Evolutionary conservation across 345 rosid genomes (phyloP).

Genomic region (Salix exigua): DNA sequence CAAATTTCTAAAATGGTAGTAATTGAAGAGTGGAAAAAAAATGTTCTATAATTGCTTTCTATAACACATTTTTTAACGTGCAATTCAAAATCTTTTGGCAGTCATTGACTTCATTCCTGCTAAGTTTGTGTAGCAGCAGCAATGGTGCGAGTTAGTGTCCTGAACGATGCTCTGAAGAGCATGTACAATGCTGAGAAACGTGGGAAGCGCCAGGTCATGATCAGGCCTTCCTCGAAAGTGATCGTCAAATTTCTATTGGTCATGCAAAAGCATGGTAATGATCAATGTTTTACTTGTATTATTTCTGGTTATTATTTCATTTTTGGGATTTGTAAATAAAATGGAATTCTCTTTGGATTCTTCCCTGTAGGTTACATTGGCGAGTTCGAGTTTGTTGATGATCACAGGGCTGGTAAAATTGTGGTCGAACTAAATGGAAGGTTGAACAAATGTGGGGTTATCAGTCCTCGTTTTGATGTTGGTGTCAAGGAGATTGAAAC

Average conservation of each 20-base stretch:
- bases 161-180: slow-evolving; percentile 33
- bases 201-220: slow-evolving; percentile 33
- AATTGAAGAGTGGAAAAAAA: not conserved
- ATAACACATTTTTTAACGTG: not conserved
- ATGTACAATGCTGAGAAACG: slow-evolving; percentile 35
- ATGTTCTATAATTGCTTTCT: not conserved
- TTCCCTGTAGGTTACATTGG: slow-evolving; percentile 25
- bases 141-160: slow-evolving; percentile 33
- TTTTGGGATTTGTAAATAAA: not conserved
- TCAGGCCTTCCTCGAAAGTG: slow-evolving; percentile 33
- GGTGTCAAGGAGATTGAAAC: slow-evolving; percentile 34
- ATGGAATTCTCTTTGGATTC: not conserved
- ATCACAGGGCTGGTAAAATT: slow-evolving; percentile 33
- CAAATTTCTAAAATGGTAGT: not conserved
- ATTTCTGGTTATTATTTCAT: not conserved
- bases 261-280: slow-evolving; percentile 32
- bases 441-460: slow-evolving; percentile 34
- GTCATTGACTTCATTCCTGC: not conserved
- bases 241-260: slow-evolving; percentile 28
- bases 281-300: not conserved
- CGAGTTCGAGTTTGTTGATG: slow-evolving; percentile 33
- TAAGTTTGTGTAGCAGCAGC: not conserved
- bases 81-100: not conserved
- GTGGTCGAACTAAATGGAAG: slow-evolving; percentile 31
- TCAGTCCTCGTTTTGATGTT: slow-evolving; percentile 32